Conservation (phyloP, 495 filamentous ascomycete species). For the Tuber calosporum region DNA sequence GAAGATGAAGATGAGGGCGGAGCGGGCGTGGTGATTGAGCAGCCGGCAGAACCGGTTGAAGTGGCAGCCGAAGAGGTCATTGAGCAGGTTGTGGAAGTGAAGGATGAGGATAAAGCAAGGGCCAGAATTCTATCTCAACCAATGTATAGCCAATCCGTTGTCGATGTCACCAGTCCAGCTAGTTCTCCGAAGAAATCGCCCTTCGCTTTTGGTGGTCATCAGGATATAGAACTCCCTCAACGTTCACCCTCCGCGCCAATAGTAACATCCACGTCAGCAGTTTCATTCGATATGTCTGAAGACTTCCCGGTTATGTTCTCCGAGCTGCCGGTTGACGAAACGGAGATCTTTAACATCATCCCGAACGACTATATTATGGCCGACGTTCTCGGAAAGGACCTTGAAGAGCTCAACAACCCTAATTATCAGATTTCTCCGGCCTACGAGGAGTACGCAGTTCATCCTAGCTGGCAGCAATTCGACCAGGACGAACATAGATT, state of each 20-base stretch:
- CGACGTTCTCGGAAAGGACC: slow-evolving; percentile 4
- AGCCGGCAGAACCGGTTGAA: background rate
- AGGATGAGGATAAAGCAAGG: background rate
- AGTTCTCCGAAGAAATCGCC: background rate
- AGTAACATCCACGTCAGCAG: slow-evolving; percentile 8
- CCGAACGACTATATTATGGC: slow-evolving; percentile 15
- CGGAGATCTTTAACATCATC: slow-evolving; percentile 21
- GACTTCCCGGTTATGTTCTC: slow-evolving; percentile 24
- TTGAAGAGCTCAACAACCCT: background rate
- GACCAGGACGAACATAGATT: background rate
- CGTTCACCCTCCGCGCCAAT: slow-evolving; percentile 24
- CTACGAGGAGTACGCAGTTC: background rate
- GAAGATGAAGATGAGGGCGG: background rate
- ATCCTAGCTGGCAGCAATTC: background rate
- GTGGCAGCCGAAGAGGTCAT: background rate
- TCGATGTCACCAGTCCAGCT: background rate
- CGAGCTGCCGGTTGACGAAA: slow-evolving; percentile 16
- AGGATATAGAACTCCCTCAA: slow-evolving; percentile 19
- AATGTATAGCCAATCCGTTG: background rate
- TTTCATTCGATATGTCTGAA: slow-evolving; percentile 8
- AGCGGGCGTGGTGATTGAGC: background rate
- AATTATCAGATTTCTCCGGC: background rate
- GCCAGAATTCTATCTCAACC: background rate
- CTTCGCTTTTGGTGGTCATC: background rate
- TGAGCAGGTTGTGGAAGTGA: background rate